Conservation (phyloP, 495 filamentous ascomycete genomes). For the Bacidia gigantensis region DNA sequence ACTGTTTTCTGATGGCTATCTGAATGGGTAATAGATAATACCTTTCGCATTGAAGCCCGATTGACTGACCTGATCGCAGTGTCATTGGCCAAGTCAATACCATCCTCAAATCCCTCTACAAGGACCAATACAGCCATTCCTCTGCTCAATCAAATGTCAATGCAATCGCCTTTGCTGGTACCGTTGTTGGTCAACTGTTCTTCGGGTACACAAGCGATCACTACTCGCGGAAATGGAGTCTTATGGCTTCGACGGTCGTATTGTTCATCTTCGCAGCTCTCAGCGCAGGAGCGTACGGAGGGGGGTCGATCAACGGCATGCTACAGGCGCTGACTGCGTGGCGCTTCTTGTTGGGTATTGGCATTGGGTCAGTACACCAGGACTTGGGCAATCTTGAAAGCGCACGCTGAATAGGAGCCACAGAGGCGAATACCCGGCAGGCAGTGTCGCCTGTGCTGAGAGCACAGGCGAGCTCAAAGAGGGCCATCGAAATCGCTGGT, state of each 20-base stretch:
- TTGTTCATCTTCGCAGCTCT: conserved; percentile 77
- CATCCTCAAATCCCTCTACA: conserved; percentile 50
- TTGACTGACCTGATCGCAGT: conserved; percentile 19
- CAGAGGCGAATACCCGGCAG: conserved; percentile 80
- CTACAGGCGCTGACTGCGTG: conserved; percentile 75
- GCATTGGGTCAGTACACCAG: conserved; percentile 27
- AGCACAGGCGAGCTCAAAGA: conserved; percentile 65
- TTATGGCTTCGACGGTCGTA: conserved; percentile 68
- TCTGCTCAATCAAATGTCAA: conserved; percentile 54
- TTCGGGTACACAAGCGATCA: conserved; percentile 77
- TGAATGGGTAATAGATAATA: conserved; percentile 42
- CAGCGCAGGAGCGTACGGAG: conserved; percentile 59
- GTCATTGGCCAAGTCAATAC: conserved; percentile 76
- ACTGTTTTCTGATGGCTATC: conserved; percentile 80
- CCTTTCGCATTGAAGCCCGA: conserved; percentile 21
- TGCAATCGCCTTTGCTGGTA: conserved; percentile 77
- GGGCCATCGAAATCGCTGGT: conserved; percentile 78
- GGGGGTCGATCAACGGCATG: conserved; percentile 49
- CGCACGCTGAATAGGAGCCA: conserved; percentile 30
- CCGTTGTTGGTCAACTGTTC: conserved; percentile 67
- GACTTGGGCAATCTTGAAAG: neutral
- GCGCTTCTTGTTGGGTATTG: conserved; percentile 63
- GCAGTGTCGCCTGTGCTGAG: conserved; percentile 72
- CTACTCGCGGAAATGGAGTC: conserved; percentile 69
- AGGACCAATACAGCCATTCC: conserved; percentile 46